A percentile compares a stretch with the other conserved stretches of the same genome.
Evolutionary conservation across 208 protist species (phyloP).

Genomic region (Kentomonas sorsogonicus): DNA sequence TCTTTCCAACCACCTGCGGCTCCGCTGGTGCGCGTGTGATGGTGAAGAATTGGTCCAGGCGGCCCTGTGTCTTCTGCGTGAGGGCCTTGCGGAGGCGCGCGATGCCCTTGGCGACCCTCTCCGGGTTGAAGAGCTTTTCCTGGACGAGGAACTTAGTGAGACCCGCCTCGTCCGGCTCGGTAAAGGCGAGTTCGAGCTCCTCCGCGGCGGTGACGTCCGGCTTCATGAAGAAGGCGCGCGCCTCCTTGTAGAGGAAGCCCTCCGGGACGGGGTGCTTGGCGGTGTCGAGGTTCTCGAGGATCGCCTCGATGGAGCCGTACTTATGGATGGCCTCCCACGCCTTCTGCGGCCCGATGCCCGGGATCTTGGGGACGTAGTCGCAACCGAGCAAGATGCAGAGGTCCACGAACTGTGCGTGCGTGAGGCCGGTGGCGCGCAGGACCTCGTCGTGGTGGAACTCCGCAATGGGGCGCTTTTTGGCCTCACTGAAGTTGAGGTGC

Average conservation of each 20-base stretch:
- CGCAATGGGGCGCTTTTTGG: slow-evolving; percentile 94
- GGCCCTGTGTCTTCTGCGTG: slow-evolving; percentile 74
- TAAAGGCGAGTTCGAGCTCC: slow-evolving; percentile 90
- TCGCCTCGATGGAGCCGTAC: slow-evolving; percentile 92
- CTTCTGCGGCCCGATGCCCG: slow-evolving; percentile 96
- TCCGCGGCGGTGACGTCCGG: slow-evolving; percentile 85
- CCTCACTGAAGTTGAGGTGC: slow-evolving; percentile 94
- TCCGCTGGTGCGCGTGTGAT: slow-evolving; percentile 21
- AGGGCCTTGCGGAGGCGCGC: slow-evolving; percentile 66
- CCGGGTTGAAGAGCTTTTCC: slow-evolving; percentile 97
- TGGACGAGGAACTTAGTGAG: slow-evolving; percentile 96
- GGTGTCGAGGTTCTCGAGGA: slow-evolving; percentile 92
- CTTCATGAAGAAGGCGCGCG: slow-evolving; percentile 88
- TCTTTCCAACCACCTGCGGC: slow-evolving; percentile 18
- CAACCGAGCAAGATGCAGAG: slow-evolving; percentile 99
- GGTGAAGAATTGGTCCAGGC: slow-evolving; percentile 90
- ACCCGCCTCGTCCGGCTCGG: slow-evolving; percentile 95
- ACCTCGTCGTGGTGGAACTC: slow-evolving; percentile 92
- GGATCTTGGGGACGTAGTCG: slow-evolving; percentile 98
- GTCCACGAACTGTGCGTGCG: slow-evolving; percentile 97
- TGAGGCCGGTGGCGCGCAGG: slow-evolving; percentile 75
- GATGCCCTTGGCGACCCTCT: slow-evolving; percentile 82
- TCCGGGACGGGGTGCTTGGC: slow-evolving; percentile 79
- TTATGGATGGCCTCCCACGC: slow-evolving; percentile 95
- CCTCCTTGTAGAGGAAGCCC: slow-evolving; percentile 87